phyloP scores from a whole-genome alignment of 2,329 filamentous ascomycete species.

The Gaeumannomyces sp. region DNA sequence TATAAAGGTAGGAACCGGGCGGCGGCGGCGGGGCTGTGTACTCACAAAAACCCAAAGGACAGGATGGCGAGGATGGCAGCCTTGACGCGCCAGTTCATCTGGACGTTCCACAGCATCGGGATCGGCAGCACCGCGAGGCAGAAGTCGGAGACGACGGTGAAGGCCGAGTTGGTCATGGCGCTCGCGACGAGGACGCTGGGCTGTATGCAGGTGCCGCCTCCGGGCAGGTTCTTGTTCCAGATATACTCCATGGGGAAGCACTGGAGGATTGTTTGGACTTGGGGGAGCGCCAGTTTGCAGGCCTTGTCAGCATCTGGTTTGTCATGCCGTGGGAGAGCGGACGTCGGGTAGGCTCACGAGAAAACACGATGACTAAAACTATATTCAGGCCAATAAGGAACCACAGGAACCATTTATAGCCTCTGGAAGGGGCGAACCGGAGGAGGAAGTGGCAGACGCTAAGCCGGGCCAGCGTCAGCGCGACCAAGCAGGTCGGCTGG shows the following conservation, averaged over 20 bases:
- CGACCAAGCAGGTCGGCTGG: background rate
- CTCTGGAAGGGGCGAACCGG: background rate
- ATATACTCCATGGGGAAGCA: constrained; percentile 43
- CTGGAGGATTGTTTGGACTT: constrained; percentile 35
- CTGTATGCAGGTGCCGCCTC: constrained; percentile 24
- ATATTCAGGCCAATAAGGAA: background rate
- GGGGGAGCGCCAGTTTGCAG: background rate
- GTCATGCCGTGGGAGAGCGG: constrained; percentile 5
- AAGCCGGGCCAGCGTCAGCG: background rate
- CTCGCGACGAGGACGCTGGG: constrained; percentile 36
- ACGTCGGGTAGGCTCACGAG: background rate
- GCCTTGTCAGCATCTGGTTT: background rate
- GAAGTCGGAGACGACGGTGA: constrained; percentile 43
- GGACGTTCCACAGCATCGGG: constrained; percentile 43
- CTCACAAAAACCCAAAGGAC: constrained; percentile 37
- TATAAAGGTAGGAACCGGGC: too few relatives aligned
- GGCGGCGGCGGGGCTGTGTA: too few relatives aligned
- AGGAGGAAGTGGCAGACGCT: constrained; percentile 21
- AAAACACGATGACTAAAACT: background rate
- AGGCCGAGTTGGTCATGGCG: constrained; percentile 35
- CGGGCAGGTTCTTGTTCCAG: constrained; percentile 33
- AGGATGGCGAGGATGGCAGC: constrained; percentile 39
- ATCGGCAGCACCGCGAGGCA: constrained; percentile 44
- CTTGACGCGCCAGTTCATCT: constrained; percentile 41
- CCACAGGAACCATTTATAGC: constrained; percentile 1